phyloP scores from a whole-genome alignment of 345 rosid genomes.

The Turritis glabra region DNA sequence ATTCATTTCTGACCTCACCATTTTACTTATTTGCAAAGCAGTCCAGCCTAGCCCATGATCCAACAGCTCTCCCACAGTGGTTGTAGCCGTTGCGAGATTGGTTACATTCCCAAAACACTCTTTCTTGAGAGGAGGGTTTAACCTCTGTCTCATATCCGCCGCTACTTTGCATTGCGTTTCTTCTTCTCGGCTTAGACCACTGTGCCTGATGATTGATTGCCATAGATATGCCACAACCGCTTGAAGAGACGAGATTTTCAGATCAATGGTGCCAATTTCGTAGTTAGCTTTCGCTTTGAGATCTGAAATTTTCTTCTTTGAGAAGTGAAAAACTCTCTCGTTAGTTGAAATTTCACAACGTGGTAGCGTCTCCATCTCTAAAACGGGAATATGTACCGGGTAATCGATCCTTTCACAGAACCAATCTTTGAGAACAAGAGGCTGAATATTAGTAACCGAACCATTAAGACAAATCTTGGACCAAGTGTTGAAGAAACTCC shows the following conservation, averaged over 20 bases:
- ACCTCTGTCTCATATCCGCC: conserved; percentile 28
- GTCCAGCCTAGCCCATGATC: conserved; percentile 31
- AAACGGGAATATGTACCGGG: conserved; percentile 39
- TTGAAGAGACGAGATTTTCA: conserved; percentile 40
- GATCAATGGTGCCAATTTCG: not conserved
- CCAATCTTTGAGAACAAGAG: conserved; percentile 31
- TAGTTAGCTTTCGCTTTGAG: conserved; percentile 47
- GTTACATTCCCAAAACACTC: conserved; percentile 33
- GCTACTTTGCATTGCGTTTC: conserved; percentile 29
- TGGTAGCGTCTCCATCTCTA: not conserved
- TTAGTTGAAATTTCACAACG: conserved; percentile 6
- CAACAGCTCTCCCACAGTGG: conserved; percentile 24
- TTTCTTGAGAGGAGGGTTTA: conserved; percentile 25
- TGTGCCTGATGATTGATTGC: conserved; percentile 14
- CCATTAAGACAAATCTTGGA: conserved; percentile 39
- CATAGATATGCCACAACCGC: conserved; percentile 38
- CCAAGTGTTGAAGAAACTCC: conserved; percentile 53
- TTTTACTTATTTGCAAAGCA: conserved; percentile 28
- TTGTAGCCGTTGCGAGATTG: conserved; percentile 1
- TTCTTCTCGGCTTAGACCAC: conserved; percentile 18
- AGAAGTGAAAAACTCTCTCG: conserved; percentile 42
- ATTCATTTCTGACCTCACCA: conserved; percentile 23
- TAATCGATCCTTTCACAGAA: conserved; percentile 8
- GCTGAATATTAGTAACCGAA: not conserved
- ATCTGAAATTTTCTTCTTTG: conserved; percentile 16